Evolutionary conservation across 345 rosid genomes (phyloP).

Genomic region (Salix suchowensis): DNA sequence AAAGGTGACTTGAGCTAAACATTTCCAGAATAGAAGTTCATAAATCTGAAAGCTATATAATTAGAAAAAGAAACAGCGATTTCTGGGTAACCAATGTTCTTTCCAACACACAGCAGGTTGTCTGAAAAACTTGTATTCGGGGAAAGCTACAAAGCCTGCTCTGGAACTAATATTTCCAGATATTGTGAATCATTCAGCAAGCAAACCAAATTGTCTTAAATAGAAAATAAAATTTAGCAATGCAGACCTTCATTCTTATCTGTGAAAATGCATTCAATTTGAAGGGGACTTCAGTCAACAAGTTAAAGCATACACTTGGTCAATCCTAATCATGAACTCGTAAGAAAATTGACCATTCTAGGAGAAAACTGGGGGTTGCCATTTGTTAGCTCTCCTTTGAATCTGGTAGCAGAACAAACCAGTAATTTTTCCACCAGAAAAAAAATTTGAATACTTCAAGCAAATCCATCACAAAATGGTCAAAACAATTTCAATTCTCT

Average conservation of each 20-base stretch:
- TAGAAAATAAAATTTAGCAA: background rate
- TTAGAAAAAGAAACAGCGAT: no score
- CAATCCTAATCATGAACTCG: background rate
- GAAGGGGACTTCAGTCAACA: background rate
- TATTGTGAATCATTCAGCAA: background rate
- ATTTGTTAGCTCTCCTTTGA: background rate
- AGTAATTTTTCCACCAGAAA: background rate
- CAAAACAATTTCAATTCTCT: background rate
- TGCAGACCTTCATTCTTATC: background rate
- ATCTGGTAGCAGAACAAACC: background rate
- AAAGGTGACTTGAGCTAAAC: no score
- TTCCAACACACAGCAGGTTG: background rate
- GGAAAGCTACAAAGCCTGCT: background rate
- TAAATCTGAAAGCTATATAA: no score
- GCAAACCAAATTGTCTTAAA: background rate
- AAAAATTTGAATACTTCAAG: background rate
- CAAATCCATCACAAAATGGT: background rate
- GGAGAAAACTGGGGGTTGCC: background rate
- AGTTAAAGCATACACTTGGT: background rate
- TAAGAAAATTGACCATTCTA: background rate
- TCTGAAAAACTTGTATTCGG: background rate
- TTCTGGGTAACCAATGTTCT: background rate
- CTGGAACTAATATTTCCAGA: background rate
- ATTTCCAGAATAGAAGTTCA: no score
- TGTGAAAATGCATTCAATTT: background rate